Conservation (phyloP, 2,329 filamentous ascomycete genomes). For the Penicillium sumatraense region DNA sequence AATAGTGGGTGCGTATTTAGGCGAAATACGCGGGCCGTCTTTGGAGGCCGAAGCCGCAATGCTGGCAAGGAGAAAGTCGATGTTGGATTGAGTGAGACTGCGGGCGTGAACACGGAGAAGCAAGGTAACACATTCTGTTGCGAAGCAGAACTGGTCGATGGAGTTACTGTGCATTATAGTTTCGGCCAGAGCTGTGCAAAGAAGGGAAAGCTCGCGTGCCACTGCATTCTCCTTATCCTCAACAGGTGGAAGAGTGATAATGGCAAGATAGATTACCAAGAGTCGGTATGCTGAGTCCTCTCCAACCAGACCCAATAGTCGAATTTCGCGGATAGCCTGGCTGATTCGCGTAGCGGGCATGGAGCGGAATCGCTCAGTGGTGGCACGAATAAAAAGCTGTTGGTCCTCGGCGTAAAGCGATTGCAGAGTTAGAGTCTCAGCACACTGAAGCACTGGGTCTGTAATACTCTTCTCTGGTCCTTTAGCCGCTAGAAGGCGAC, state of each 20-base stretch:
- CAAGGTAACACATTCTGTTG: slow-evolving; percentile 44
- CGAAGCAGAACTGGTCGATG: slow-evolving; percentile 46
- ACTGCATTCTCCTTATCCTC: slow-evolving; percentile 44
- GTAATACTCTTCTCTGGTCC: slow-evolving; percentile 32
- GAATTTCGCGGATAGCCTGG: slow-evolving; percentile 37
- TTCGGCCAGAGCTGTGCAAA: slow-evolving; percentile 41
- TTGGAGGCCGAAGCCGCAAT: slow-evolving; percentile 43
- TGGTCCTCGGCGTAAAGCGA: slow-evolving; percentile 45
- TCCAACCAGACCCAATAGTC: slow-evolving; percentile 34
- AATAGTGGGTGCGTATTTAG: slow-evolving; percentile 45
- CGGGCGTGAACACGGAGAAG: slow-evolving; percentile 47
- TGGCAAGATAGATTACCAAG: slow-evolving; percentile 42
- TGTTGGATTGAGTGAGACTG: slow-evolving; percentile 50
- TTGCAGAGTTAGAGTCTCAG: slow-evolving; percentile 40
- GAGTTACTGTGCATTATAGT: slow-evolving; percentile 35
- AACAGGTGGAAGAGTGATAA: slow-evolving; percentile 36
- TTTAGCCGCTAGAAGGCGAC: slow-evolving; percentile 39
- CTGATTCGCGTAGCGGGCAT: slow-evolving; percentile 37
- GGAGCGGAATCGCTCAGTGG: slow-evolving; percentile 37
- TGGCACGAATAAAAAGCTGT: slow-evolving; percentile 41
- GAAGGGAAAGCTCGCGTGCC: slow-evolving; percentile 40
- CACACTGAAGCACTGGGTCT: slow-evolving; percentile 36
- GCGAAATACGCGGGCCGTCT: slow-evolving; percentile 36
- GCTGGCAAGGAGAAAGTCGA: slow-evolving; percentile 47
- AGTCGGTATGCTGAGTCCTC: slow-evolving; percentile 37